Percentiles rank a stretch among this genome's conserved stretches.
Evolutionary conservation across 108 stramenopile genomes (phyloP).

Genomic region (Cyclotella distinguenda): DNA sequence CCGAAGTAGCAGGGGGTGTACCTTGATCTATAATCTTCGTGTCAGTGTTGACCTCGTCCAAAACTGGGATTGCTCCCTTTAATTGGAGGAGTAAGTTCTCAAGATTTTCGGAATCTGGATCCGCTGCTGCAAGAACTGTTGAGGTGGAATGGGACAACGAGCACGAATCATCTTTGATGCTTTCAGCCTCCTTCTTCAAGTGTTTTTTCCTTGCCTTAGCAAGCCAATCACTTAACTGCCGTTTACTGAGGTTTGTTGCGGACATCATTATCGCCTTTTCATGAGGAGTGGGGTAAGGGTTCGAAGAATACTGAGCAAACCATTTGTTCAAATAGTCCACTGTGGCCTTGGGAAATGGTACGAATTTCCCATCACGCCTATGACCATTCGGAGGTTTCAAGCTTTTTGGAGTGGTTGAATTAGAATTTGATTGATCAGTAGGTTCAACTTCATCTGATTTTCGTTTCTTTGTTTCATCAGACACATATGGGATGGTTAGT

Average conservation of each 20-base stretch:
- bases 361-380: not conserved
- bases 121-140: not conserved
- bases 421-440: not conserved
- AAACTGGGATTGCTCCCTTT: not conserved
- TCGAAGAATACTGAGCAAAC: constrained; percentile 22
- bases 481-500: no score
- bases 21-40: not conserved
- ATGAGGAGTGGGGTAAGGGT: constrained; percentile 27
- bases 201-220: constrained; percentile 37
- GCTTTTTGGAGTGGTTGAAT: not conserved
- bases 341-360: constrained; percentile 22
- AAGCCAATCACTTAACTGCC: constrained; percentile 43
- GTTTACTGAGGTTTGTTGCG: constrained; percentile 39
- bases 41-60: not conserved
- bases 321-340: constrained; percentile 40
- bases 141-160: no score
- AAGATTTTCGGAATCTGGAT: constrained; percentile 7
- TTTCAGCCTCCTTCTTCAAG: not conserved
- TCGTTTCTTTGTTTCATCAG: not conserved
- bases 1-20: not conserved
- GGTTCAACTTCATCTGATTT: not conserved
- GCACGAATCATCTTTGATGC: no score
- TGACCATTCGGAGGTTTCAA: not conserved
- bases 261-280: constrained; percentile 30
- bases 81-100: constrained; percentile 5